Conservation (phyloP, 495 filamentous ascomycete genomes). For the Aspergillus nanangensis region DNA sequence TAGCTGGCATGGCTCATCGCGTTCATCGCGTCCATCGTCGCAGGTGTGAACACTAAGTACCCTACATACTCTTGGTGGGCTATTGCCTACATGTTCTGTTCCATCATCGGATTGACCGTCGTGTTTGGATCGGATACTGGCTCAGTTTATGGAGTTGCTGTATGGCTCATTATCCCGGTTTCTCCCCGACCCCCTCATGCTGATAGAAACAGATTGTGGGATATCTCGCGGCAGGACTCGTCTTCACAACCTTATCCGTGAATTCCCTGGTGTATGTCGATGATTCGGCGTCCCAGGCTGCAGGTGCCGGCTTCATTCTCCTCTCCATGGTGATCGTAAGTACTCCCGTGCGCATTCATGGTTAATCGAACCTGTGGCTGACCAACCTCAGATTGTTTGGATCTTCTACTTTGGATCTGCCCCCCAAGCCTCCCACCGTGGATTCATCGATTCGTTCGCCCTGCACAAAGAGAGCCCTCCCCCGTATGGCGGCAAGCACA, state of each 20-base stretch:
- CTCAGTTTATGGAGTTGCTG: conserved; percentile 84
- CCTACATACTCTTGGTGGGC: conserved; percentile 91
- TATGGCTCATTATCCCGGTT: conserved; percentile 32
- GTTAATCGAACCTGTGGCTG: not conserved
- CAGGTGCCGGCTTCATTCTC: conserved; percentile 91
- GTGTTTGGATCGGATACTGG: conserved; percentile 78
- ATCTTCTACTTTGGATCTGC: conserved; percentile 98
- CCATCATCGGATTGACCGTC: conserved; percentile 72
- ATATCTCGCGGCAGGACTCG: conserved; percentile 75
- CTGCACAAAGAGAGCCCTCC: conserved; percentile 74
- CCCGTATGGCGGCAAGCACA: conserved; percentile 58
- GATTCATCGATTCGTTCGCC: conserved; percentile 94
- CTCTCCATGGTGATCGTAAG: conserved; percentile 89
- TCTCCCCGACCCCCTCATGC: not conserved
- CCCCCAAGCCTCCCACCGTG: conserved; percentile 79
- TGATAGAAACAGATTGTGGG: conserved; percentile 61
- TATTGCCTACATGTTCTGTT: conserved; percentile 76
- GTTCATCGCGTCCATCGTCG: conserved; percentile 80
- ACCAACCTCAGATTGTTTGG: conserved; percentile 82
- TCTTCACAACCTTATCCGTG: conserved; percentile 77
- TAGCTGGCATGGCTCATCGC: conserved; percentile 94
- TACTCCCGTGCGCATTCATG: conserved; percentile 7
- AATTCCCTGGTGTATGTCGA: conserved; percentile 74
- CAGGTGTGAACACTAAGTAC: conserved; percentile 55
- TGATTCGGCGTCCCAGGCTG: conserved; percentile 71